phyloP scores from a whole-genome alignment of 2,329 filamentous ascomycete genomes.

The Aspergillus luchuensis region DNA sequence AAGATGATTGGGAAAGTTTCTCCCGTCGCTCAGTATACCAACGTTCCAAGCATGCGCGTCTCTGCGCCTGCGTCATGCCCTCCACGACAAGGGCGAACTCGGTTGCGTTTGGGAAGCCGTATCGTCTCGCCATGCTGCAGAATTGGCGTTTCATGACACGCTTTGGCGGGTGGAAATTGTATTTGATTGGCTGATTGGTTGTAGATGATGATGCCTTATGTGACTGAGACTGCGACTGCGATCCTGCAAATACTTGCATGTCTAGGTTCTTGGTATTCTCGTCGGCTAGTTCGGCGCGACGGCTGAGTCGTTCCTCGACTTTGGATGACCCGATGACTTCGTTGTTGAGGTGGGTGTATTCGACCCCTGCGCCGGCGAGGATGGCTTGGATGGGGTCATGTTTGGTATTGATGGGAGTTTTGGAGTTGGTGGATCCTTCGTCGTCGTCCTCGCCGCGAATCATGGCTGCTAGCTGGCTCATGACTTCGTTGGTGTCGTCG shows the following conservation, averaged over 20 bases:
- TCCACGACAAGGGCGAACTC: conserved; percentile 92
- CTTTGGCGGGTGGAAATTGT: conserved; percentile 71
- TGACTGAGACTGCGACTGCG: conserved; percentile 16
- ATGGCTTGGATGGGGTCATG: conserved; percentile 85
- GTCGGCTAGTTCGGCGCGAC: conserved; percentile 62
- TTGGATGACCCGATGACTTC: conserved; percentile 92
- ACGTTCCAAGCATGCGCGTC: conserved; percentile 73
- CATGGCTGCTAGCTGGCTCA: conserved; percentile 71
- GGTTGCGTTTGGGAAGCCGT: conserved; percentile 73
- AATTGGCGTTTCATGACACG: conserved; percentile 80
- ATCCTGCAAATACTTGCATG: conserved; percentile 38
- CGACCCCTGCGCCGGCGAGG: conserved; percentile 80
- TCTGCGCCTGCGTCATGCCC: conserved; percentile 80
- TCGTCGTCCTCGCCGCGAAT: conserved; percentile 50
- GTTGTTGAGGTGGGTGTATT: conserved; percentile 95
- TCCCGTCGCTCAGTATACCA: conserved; percentile 74
- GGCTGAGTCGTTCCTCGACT: conserved; percentile 82
- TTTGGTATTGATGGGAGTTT: conserved; percentile 41
- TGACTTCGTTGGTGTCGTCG: conserved; percentile 58
- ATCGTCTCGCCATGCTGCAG: conserved; percentile 80
- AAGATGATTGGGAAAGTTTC: conserved; percentile 28
- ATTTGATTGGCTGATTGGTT: conserved; percentile 50
- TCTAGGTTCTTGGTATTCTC: conserved; percentile 30
- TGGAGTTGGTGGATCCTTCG: conserved; percentile 23
- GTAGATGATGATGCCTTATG: neutral